Evolutionary conservation across 805 yeast species (phyloP).

Genomic region (Saturnispora mendoncae): DNA sequence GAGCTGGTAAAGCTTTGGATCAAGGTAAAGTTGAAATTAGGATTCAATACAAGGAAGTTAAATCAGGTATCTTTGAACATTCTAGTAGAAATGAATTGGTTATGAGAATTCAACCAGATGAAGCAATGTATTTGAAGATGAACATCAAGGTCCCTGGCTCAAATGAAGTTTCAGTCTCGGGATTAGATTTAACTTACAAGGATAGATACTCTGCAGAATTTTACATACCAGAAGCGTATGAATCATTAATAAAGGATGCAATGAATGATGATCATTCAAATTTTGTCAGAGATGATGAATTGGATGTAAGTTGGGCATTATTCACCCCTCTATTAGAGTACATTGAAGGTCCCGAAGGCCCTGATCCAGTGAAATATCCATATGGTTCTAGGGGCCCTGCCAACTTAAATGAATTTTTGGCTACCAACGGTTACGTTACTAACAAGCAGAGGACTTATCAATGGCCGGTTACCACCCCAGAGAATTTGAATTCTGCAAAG

Average conservation of each 20-base stretch:
- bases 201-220: constrained; percentile 66
- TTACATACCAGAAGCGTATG: constrained; percentile 98
- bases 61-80: constrained; percentile 69
- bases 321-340: constrained; percentile 85
- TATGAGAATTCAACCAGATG: constrained; percentile 88
- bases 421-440: constrained; percentile 64
- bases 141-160: constrained; percentile 93
- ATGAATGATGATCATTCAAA: constrained; percentile 89
- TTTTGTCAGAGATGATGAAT: constrained; percentile 96
- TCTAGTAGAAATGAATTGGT: constrained; percentile 90
- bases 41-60: constrained; percentile 81
- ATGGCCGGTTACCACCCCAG: constrained; percentile 80
- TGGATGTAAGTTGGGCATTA: constrained; percentile 85
- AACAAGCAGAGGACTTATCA: constrained; percentile 59
- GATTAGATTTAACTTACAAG: constrained; percentile 80
- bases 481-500: constrained; percentile 23
- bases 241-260: constrained; percentile 87
- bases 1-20: constrained; percentile 97
- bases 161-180: constrained; percentile 74
- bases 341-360: constrained; percentile 65
- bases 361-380: constrained; percentile 60
- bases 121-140: constrained; percentile 87
- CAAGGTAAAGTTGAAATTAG: constrained; percentile 93
- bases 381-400: constrained; percentile 91
- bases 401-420: constrained; percentile 50